Conservation (phyloP, 768 basidiomycete species). For the Lepiota venenata region DNA sequence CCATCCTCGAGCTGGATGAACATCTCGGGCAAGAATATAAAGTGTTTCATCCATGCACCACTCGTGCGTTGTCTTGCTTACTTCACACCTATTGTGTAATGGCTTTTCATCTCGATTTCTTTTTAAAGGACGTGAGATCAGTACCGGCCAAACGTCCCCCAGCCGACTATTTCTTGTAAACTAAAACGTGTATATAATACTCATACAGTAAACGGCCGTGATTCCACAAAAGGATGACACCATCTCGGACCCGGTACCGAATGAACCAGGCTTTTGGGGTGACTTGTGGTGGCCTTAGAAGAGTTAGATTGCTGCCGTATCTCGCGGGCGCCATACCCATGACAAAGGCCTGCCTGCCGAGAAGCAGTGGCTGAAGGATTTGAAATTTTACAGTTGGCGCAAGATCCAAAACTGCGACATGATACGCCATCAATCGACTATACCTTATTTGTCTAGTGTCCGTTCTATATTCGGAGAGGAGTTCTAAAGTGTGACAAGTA, state of each 20-base stretch:
- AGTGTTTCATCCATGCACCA: slow-evolving; percentile 88
- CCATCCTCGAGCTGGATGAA: slow-evolving; percentile 92
- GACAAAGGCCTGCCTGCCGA: neutral
- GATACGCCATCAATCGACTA: slow-evolving; percentile 4
- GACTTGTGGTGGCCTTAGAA: neutral
- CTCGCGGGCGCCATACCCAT: neutral
- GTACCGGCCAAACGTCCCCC: slow-evolving; percentile 83
- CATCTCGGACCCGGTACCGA: neutral
- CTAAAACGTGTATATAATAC: neutral
- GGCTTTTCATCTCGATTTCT: slow-evolving; percentile 11
- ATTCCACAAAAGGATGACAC: neutral
- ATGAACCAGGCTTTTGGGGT: slow-evolving; percentile 4
- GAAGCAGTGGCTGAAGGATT: neutral
- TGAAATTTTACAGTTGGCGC: neutral
- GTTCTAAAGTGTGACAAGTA: neutral
- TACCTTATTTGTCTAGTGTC: neutral
- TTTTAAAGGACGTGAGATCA: slow-evolving; percentile 68
- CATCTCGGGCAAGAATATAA: slow-evolving; percentile 93
- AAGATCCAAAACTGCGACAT: neutral
- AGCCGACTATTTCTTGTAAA: slow-evolving; percentile 80
- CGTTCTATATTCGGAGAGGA: neutral
- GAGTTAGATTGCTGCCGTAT: slow-evolving; percentile 4
- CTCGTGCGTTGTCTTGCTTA: slow-evolving; percentile 46
- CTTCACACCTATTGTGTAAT: slow-evolving; percentile 6
- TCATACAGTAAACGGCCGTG: neutral